Evolutionary conservation across 1,284 basidiomycete species (phyloP), one percentile per base, ranked within the genome.

Genomic region (Coriolopsis trogii): DNA sequence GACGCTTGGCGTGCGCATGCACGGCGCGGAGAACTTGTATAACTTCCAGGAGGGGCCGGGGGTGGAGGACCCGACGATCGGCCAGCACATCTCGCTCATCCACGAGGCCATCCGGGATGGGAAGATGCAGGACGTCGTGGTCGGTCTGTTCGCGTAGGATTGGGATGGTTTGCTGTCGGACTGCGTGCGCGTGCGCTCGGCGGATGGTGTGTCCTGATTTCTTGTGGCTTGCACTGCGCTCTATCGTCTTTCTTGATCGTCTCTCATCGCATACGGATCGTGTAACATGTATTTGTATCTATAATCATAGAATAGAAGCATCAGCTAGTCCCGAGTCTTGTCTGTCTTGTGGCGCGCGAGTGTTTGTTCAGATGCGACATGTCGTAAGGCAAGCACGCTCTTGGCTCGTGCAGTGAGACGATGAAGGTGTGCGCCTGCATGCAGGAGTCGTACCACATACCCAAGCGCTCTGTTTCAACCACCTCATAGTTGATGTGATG

Each of bases 91-190:
- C 15, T 77, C 85, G 2, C 69, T 81, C 41, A 89, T 91, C 46
- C 82, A 89, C 55, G 87, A 91, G 74, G 81, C 85, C 15, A 84
- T 85, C 56, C 78, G 88, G 23, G 87, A 91, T 65, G 89, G 89
- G 21, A 80, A 85, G 66, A 72, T 91, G 66, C 81, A 85, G 59
- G 67, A 76, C 15, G 72, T 83, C 31, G 73, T 90, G 43, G 80
- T 77, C 6, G 67, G 68, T 26, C 68, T 84, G 48, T 84, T 87
- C 59, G 68, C 63, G 29, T 61, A 58, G 56, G 58, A 12, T 36
- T 28, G 12, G 6, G 24, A 34, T 23, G 37, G 26, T 10, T 23
- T 18, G 21, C 20, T 56, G 26, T 61, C 10, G 8, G 49, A 55
- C 23, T 24, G n/a, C 37, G 26, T 39, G 13, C 6, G 48, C 3